Conservation (phyloP, 148 eudicot species). For the Vaccinium darrowii region DNA sequence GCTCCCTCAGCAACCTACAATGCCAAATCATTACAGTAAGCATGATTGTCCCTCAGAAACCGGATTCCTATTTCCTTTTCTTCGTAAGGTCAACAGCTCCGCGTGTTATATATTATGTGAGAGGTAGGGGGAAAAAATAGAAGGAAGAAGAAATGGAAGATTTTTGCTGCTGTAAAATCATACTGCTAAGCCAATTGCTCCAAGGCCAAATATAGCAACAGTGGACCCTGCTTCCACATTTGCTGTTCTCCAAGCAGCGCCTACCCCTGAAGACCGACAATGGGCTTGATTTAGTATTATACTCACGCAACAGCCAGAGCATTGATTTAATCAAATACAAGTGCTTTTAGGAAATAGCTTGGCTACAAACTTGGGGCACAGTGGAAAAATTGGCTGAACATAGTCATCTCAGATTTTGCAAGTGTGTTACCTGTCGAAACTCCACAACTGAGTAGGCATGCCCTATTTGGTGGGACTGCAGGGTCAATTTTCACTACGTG, state of each 20-base stretch:
- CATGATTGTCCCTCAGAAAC: neutral
- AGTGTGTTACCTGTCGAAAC: slow-evolving; percentile 68
- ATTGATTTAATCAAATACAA: slow-evolving; percentile 3
- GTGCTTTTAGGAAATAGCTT: neutral
- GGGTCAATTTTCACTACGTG: slow-evolving; percentile 64
- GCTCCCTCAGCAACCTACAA: slow-evolving; percentile 92
- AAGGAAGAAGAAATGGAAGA: neutral
- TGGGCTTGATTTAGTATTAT: neutral
- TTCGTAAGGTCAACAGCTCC: neutral
- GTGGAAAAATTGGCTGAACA: neutral
- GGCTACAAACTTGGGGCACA: neutral
- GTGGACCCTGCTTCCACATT: slow-evolving; percentile 77
- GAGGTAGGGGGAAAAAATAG: too few relatives aligned
- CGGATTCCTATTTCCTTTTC: neutral
- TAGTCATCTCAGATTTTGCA: neutral
- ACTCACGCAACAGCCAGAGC: neutral
- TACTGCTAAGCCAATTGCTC: slow-evolving; percentile 93
- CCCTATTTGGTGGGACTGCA: slow-evolving; percentile 68
- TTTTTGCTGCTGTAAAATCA: neutral
- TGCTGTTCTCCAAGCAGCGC: slow-evolving; percentile 87
- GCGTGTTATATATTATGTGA: neutral
- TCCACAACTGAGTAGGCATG: slow-evolving; percentile 92
- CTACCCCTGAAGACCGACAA: slow-evolving; percentile 55
- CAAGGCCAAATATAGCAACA: slow-evolving; percentile 86
- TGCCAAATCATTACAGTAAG: neutral